phyloP scores from a whole-genome alignment of 306 rosid species.

The Citrullus mucosospermus region DNA sequence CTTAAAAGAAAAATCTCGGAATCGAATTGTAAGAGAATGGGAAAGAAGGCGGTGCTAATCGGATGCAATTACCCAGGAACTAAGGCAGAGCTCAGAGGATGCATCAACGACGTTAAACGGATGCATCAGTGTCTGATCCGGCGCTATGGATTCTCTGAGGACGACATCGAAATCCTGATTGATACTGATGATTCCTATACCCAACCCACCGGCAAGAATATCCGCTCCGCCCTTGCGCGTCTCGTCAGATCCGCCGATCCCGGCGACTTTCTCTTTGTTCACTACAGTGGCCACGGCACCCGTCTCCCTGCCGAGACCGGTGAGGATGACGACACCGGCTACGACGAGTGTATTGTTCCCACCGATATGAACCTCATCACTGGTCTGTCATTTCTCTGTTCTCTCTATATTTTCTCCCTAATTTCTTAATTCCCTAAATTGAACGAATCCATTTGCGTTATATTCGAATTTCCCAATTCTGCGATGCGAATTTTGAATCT shows the following conservation, averaged over 20 bases:
- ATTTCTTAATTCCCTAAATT: neutral
- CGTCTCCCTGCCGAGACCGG: conserved; percentile 95
- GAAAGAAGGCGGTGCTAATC: conserved; percentile 58
- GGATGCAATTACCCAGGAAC: conserved; percentile 77
- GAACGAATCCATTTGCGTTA: too few relatives aligned
- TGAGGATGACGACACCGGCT: conserved; percentile 75
- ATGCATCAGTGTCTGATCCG: conserved; percentile 39
- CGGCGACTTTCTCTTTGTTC: conserved; percentile 61
- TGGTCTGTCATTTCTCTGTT: conserved; percentile 17
- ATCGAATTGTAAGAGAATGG: conserved; percentile 23
- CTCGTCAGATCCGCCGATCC: conserved; percentile 42
- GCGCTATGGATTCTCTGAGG: conserved; percentile 36
- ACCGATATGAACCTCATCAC: conserved; percentile 77
- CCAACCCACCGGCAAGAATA: conserved; percentile 72
- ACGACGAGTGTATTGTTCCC: conserved; percentile 94
- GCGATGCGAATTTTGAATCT: neutral
- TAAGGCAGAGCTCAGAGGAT: conserved; percentile 64
- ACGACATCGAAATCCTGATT: conserved; percentile 47
- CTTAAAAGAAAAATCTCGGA: neutral
- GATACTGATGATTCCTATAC: conserved; percentile 61
- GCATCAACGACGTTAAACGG: conserved; percentile 64
- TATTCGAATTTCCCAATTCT: neutral
- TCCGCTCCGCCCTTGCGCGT: conserved; percentile 36
- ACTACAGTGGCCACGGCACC: conserved; percentile 79
- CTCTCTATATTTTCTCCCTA: neutral